phyloP scores from a whole-genome alignment of 129 eudicot species.

The Kitagawia praeruptora region DNA sequence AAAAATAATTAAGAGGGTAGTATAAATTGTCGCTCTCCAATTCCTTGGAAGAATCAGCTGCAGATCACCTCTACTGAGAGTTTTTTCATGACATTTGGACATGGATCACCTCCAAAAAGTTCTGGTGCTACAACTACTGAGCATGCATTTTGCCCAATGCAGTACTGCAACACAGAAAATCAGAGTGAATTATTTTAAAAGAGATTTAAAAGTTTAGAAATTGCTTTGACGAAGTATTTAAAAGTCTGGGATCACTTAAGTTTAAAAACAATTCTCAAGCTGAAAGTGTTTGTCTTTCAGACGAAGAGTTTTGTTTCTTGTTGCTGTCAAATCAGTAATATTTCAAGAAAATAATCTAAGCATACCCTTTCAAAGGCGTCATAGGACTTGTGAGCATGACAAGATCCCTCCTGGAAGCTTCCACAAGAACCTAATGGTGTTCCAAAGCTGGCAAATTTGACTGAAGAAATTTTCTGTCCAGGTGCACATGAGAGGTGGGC shows the following conservation, averaged over 20 bases:
- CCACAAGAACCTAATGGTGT: conserved; percentile 90
- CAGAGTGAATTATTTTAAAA: background rate
- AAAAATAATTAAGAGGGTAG: conserved; percentile 9
- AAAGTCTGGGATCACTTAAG: background rate
- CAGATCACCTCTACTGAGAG: conserved; percentile 89
- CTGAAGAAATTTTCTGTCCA: conserved; percentile 81
- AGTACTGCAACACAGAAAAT: conserved; percentile 43
- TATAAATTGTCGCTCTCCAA: conserved; percentile 1
- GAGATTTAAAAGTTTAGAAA: background rate
- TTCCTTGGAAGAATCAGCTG: conserved; percentile 35
- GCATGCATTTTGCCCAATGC: conserved; percentile 71
- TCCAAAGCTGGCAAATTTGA: conserved; percentile 96
- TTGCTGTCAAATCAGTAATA: background rate
- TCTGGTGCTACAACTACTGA: conserved; percentile 78
- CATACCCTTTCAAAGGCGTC: conserved; percentile 84
- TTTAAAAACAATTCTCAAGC: background rate
- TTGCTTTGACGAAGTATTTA: background rate
- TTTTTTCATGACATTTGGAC: conserved; percentile 85
- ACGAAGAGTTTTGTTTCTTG: background rate
- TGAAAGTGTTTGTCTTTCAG: background rate
- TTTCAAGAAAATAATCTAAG: background rate
- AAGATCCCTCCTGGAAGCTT: conserved; percentile 62
- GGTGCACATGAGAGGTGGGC: conserved; percentile 80
- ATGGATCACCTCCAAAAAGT: conserved; percentile 95
- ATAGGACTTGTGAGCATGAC: conserved; percentile 89